Evolutionary conservation across 164 flowering plant genomes (phyloP), one percentile per base, ranked within the genome.

Genomic region (Litsea cubeba): DNA sequence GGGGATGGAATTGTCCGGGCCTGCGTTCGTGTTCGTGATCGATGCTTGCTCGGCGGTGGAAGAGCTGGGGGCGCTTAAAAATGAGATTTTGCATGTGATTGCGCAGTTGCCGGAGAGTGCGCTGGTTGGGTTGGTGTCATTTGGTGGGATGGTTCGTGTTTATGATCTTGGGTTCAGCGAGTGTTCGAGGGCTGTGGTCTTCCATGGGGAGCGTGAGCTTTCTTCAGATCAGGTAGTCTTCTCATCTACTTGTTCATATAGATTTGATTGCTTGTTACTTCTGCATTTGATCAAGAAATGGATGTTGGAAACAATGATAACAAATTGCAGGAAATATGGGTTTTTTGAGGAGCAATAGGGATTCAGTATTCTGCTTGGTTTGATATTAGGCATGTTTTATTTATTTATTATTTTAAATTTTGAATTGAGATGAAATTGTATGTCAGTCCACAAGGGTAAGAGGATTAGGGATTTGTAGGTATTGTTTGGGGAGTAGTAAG

Each of bases 1-100:
- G 7, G 81, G 73, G 28, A 65, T 71, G 65, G 89, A 81, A 63
- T 62, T 70, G 7, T 17, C 77, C 17, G 87, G 89, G n/a, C 89
- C 91, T 14, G 93, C 88, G 5, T 88, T 94, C 81, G 97, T 95
- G 81, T 95, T 93, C 77, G 93, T 93, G 28, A 88, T 95, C 76
- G 99, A 95, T 72, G 76, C 76, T n/a, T 92, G 90, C 69, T 50
- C 83, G n/a, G 74, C 57, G 1, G 88, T 84, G 72, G 92, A 86
- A 65, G 99, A 95, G 87, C 81, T 95, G 26, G 71, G 82, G 81
- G 91, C 84, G 7, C 80, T 93, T 63, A 95, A 90, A 81, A 90
- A 78, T 62, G 99, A 95, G 90, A 68, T 95, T 62, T 75, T 90
- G 80, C 88, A 80, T 73, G 87, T 84, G 17, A 67, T 95, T n/a